Percentiles rank a stretch among this genome's conserved stretches.
These are phyloP conservation scores for Rhodotorula sp. DNA, from an alignment of 1,284 basidiomycete species.

Conservation along the genomic window DNA sequence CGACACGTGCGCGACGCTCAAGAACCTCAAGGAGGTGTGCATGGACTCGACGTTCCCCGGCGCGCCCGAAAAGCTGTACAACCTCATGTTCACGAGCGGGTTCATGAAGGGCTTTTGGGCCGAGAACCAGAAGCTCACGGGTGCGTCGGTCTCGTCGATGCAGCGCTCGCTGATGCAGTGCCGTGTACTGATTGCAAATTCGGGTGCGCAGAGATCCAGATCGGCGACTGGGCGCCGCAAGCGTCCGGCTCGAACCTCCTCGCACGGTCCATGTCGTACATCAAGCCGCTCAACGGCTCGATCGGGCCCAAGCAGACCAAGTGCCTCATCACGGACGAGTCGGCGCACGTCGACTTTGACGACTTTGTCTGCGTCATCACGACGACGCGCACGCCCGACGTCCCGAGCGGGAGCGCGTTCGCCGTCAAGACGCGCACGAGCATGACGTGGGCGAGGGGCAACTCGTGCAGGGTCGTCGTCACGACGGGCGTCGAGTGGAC, in stretches of 20 bases:
- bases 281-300: constrained; percentile 84
- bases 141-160: constrained; percentile 57
- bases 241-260: constrained; percentile 69
- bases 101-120: constrained; percentile 94
- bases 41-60: constrained; percentile 63
- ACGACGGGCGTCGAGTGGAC: constrained; percentile 95
- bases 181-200: background rate
- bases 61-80: constrained; percentile 91
- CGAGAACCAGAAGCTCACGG: constrained; percentile 81
- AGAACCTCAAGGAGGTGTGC: constrained; percentile 40
- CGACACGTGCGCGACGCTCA: constrained; percentile 39
- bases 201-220: constrained; percentile 71
- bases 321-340: constrained; percentile 87
- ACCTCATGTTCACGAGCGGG: constrained; percentile 91
- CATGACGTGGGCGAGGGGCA: constrained; percentile 84
- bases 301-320: constrained; percentile 94
- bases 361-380: constrained; percentile 80
- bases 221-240: constrained; percentile 81
- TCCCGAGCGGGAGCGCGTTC: constrained; percentile 89
- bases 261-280: constrained; percentile 86
- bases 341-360: constrained; percentile 77
- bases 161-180: background rate
- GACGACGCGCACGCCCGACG: constrained; percentile 90
- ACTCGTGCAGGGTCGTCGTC: constrained; percentile 76
- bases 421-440: constrained; percentile 91